These are phyloP conservation scores for Chloridella minuta DNA, from an alignment of 352 stramenopile species.

Conservation along the genomic window DNA sequence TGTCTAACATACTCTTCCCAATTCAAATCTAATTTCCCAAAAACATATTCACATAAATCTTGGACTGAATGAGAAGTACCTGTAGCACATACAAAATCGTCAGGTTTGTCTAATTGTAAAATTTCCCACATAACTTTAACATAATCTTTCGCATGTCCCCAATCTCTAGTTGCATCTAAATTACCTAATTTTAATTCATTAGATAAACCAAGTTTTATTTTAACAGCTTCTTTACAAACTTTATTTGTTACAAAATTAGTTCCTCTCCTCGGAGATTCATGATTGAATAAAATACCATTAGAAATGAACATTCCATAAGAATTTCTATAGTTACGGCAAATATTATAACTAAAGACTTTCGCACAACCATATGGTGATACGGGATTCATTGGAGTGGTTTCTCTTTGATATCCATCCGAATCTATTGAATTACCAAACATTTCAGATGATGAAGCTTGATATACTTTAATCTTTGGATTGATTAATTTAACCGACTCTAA, in stretches of 20 bases:
- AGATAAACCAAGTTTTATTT: slow-evolving; percentile 53
- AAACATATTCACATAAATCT: too few species aligned
- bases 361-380: too few species aligned
- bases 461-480: slow-evolving; percentile 7
- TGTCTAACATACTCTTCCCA: too few species aligned
- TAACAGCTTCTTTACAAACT: slow-evolving; percentile 71
- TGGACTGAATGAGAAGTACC: too few species aligned
- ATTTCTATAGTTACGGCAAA: too few species aligned
- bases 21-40: too few species aligned
- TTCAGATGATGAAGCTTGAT: slow-evolving; percentile 68
- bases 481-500: too few species aligned
- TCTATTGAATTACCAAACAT: too few species aligned
- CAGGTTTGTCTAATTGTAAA: slow-evolving; percentile 35
- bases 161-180: slow-evolving; percentile 81
- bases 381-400: too few species aligned
- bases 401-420: too few species aligned
- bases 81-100: slow-evolving; percentile 39
- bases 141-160: slow-evolving; percentile 92
- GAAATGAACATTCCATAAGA: slow-evolving; percentile 58
- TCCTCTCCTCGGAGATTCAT: slow-evolving; percentile 78
- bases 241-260: slow-evolving; percentile 93
- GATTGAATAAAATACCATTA: slow-evolving; percentile 98
- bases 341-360: too few species aligned
- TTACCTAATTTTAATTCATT: slow-evolving; percentile 84
- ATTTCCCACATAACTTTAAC: slow-evolving; percentile 97